Evolutionary conservation across 2,329 filamentous ascomycete genomes (phyloP).

Genomic region (Camillea tinctor): DNA sequence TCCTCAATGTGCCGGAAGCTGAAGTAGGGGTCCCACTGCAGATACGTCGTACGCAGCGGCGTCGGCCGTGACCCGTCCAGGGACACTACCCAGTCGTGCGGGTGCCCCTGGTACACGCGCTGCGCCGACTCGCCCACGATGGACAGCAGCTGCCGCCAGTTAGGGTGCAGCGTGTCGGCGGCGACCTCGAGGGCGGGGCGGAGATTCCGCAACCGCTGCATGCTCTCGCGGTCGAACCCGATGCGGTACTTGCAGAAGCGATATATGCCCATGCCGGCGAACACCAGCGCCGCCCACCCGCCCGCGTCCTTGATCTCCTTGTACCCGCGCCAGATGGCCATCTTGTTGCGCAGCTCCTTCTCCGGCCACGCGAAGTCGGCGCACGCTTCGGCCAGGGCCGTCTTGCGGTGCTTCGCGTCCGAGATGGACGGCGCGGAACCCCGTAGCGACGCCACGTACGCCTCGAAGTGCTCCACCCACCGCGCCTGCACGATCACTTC

Average conservation of each 20-base stretch:
- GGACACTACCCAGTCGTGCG: slow-evolving; percentile 51
- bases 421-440: slow-evolving; percentile 43
- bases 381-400: slow-evolving; percentile 52
- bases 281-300: slow-evolving; percentile 55
- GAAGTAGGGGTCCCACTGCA: slow-evolving; percentile 46
- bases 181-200: slow-evolving; percentile 50
- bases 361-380: slow-evolving; percentile 54
- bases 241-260: slow-evolving; percentile 60
- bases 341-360: slow-evolving; percentile 54
- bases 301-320: slow-evolving; percentile 57
- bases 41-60: slow-evolving; percentile 45
- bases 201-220: slow-evolving; percentile 44
- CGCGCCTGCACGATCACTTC: slow-evolving; percentile 58
- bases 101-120: slow-evolving; percentile 45
- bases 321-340: slow-evolving; percentile 55
- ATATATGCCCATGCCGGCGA: slow-evolving; percentile 58
- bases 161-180: slow-evolving; percentile 52
- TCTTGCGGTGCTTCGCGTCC: slow-evolving; percentile 48
- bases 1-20: slow-evolving; percentile 49
- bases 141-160: slow-evolving; percentile 50
- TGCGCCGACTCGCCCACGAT: slow-evolving; percentile 44
- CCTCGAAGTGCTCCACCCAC: slow-evolving; percentile 52
- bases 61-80: slow-evolving; percentile 40
- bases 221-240: slow-evolving; percentile 50
- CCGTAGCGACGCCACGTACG: slow-evolving; percentile 48